Evolutionary conservation across 1,284 basidiomycete species (phyloP).

Genomic region (Meira miltonrushii): DNA sequence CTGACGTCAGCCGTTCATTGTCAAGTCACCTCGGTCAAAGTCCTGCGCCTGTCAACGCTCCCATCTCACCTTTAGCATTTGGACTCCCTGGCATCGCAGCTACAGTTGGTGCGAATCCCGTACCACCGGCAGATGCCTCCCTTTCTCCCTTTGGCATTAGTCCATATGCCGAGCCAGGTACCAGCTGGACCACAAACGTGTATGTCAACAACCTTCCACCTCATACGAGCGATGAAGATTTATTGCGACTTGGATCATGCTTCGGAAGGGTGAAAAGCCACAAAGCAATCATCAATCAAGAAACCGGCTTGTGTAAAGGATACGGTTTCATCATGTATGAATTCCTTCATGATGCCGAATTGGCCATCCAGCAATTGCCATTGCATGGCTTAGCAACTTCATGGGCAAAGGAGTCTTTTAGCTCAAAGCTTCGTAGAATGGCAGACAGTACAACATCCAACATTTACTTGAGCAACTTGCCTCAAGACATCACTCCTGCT

Average conservation of each 20-base stretch:
- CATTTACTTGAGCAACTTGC: constrained; percentile 41
- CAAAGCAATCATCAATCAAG: constrained; percentile 42
- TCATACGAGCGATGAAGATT: constrained; percentile 32
- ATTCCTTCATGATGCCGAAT: constrained; percentile 26
- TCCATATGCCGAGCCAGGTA: not conserved
- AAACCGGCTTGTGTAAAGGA: constrained; percentile 42
- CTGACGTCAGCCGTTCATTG: too few relatives aligned
- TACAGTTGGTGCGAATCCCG: too few relatives aligned
- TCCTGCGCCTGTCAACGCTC: too few relatives aligned
- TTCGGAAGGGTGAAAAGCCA: constrained; percentile 43
- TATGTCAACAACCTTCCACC: constrained; percentile 37
- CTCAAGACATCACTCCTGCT: constrained; percentile 21
- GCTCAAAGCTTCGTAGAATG: constrained; percentile 33
- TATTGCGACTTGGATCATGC: constrained; percentile 29
- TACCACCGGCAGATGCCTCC: too few relatives aligned
- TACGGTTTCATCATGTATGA: constrained; percentile 45
- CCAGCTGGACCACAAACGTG: constrained; percentile 25
- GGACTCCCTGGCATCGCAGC: too few relatives aligned
- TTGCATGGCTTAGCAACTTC: constrained; percentile 29
- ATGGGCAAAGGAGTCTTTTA: constrained; percentile 41
- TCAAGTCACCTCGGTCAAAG: too few relatives aligned
- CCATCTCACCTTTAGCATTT: too few relatives aligned
- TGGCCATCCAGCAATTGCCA: constrained; percentile 31
- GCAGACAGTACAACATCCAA: constrained; percentile 33
- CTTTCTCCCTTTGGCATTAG: too few relatives aligned